phyloP scores from a whole-genome alignment of 129 eudicot species.

The Chrysanthemum makinoi region DNA sequence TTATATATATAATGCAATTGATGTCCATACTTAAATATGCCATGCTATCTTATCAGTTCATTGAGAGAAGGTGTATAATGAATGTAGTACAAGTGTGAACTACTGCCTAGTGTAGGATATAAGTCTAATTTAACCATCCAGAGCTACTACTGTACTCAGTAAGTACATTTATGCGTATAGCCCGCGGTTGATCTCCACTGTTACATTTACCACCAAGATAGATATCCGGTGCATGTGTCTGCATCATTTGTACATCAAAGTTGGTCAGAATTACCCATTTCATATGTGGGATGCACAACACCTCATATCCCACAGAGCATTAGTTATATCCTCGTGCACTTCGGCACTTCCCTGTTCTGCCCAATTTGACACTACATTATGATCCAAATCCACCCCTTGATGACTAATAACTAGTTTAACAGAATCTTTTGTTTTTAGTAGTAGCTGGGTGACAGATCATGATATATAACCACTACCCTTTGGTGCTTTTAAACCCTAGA shows the following conservation, averaged over 20 bases:
- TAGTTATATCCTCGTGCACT: neutral
- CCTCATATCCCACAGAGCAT: neutral
- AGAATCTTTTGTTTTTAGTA: neutral
- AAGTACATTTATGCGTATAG: too few relatives aligned
- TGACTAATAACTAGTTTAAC: conserved; percentile 1
- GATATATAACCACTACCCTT: neutral
- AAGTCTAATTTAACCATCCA: too few relatives aligned
- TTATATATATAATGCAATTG: too few relatives aligned
- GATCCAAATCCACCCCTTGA: conserved; percentile 3
- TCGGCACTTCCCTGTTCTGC: neutral
- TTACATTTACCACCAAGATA: too few relatives aligned
- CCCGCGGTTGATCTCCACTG: too few relatives aligned
- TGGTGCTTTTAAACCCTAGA: neutral
- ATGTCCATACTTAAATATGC: too few relatives aligned
- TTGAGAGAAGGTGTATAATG: neutral
- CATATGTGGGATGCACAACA: neutral
- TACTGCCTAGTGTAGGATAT: neutral
- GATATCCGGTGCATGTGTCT: neutral
- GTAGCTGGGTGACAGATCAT: neutral
- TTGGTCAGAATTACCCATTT: neutral
- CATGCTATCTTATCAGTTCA: too few relatives aligned
- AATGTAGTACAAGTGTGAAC: neutral
- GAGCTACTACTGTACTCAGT: too few relatives aligned
- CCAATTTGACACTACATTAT: neutral
- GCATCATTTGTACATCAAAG: neutral